Conservation (phyloP, 768 basidiomycete species). For the Leccinum variicolor region DNA sequence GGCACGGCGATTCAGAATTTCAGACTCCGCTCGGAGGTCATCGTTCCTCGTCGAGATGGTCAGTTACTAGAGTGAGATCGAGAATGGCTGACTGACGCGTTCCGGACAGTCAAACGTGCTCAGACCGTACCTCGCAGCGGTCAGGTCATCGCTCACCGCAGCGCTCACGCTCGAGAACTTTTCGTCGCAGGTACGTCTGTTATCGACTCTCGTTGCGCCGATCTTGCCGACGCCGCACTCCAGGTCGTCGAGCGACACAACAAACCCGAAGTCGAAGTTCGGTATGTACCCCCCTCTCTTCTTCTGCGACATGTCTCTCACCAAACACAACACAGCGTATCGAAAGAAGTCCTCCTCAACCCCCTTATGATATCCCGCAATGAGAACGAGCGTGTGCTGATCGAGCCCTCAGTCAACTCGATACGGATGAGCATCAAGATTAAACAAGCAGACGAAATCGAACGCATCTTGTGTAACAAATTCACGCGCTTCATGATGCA, state of each 20-base stretch:
- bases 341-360: constrained; percentile 92
- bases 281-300: constrained; percentile 42
- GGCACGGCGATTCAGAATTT: constrained; percentile 14
- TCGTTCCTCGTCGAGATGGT: constrained; percentile 43
- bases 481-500: constrained; percentile 99
- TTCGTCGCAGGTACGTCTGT: constrained; percentile 63
- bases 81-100: constrained; percentile 6
- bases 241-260: constrained; percentile 97
- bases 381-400: constrained; percentile 94
- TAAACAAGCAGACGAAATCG: constrained; percentile 99
- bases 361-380: constrained; percentile 94
- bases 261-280: constrained; percentile 91
- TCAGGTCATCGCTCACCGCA: constrained; percentile 95
- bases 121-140: constrained; percentile 93
- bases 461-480: constrained; percentile 94
- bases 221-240: constrained; percentile 3
- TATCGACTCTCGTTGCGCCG: background rate
- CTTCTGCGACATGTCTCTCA: constrained; percentile 3
- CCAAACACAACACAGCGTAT: constrained; percentile 51
- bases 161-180: constrained; percentile 97
- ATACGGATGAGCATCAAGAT: constrained; percentile 97
- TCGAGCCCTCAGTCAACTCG: constrained; percentile 97
- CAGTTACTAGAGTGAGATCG: constrained; percentile 26
- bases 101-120: constrained; percentile 82
- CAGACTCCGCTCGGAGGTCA: constrained; percentile 43